Percentiles rank a stretch among this genome's conserved stretches.
Conservation (phyloP, 2,329 filamentous ascomycete species). For the Cercospora brassicicola region DNA sequence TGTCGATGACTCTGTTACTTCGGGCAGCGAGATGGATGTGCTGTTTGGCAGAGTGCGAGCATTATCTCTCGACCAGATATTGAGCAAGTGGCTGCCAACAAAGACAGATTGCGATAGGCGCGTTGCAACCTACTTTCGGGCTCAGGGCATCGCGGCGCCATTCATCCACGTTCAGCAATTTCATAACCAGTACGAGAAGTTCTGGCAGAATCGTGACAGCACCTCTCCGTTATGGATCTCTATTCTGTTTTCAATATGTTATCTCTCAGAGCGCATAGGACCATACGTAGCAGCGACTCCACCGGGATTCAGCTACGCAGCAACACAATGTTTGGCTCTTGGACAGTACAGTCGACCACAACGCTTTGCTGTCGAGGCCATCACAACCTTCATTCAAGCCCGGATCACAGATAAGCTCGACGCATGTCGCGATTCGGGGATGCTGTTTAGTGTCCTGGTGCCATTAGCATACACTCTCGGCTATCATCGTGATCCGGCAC, state of each 20-base stretch:
- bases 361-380: slow-evolving; percentile 19
- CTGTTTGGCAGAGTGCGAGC: slow-evolving; percentile 18
- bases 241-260: slow-evolving; percentile 43
- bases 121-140: slow-evolving; percentile 19
- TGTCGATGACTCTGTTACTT: neutral
- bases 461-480: slow-evolving; percentile 35
- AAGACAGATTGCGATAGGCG: slow-evolving; percentile 18
- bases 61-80: slow-evolving; percentile 7
- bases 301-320: slow-evolving; percentile 9
- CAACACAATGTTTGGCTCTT: slow-evolving; percentile 18
- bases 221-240: slow-evolving; percentile 48
- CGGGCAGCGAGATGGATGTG: slow-evolving; percentile 15
- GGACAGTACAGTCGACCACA: slow-evolving; percentile 15
- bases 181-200: slow-evolving; percentile 42
- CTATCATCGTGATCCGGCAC: slow-evolving; percentile 46
- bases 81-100: slow-evolving; percentile 15
- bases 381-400: slow-evolving; percentile 18
- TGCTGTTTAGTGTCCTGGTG: slow-evolving; percentile 15
- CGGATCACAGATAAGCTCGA: slow-evolving; percentile 16
- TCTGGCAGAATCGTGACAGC: slow-evolving; percentile 45
- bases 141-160: slow-evolving; percentile 20
- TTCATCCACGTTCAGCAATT: slow-evolving; percentile 22
- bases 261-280: slow-evolving; percentile 16
- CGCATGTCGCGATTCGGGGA: slow-evolving; percentile 12
- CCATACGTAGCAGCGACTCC: neutral